phyloP scores from a whole-genome alignment of 306 rosid species.

The Begonia peltatifolia region DNA sequence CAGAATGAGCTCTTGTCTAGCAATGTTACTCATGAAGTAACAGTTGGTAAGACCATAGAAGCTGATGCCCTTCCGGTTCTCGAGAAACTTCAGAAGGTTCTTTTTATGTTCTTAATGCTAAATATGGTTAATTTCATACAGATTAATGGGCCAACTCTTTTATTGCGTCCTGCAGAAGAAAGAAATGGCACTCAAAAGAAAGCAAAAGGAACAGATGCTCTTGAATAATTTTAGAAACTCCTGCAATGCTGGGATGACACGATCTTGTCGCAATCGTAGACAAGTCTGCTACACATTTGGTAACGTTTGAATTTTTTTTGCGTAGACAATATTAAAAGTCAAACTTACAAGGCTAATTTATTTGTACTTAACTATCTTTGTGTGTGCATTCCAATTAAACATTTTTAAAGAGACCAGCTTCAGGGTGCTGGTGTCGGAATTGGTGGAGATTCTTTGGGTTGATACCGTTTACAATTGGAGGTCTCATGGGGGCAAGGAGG shows the following conservation, averaged over 20 bases:
- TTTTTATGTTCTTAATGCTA: background rate
- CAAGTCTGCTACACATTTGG: constrained; percentile 1
- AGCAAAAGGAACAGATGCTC: constrained; percentile 25
- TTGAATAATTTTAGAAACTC: background rate
- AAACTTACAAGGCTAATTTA: too few species aligned
- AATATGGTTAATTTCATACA: background rate
- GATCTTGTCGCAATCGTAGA: constrained; percentile 1
- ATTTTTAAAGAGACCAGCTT: too few species aligned
- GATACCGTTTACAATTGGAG: too few species aligned
- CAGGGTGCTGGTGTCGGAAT: too few species aligned
- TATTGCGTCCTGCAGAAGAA: constrained; percentile 36
- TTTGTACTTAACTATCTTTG: too few species aligned
- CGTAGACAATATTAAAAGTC: too few species aligned
- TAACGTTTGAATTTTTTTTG: constrained; percentile 6
- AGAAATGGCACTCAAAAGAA: constrained; percentile 36
- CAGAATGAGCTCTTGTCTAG: constrained; percentile 57
- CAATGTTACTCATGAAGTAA: constrained; percentile 28
- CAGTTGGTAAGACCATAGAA: constrained; percentile 39
- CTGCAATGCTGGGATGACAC: background rate
- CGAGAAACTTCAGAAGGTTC: constrained; percentile 50
- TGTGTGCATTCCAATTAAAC: too few species aligned
- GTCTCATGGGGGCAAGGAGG: too few species aligned
- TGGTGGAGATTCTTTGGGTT: too few species aligned
- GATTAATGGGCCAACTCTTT: constrained; percentile 3
- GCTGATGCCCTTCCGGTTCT: constrained; percentile 54